Percentiles rank a stretch among this genome's conserved stretches.
These are phyloP conservation scores for Helotiales sp. DNA, from an alignment of 2,329 filamentous ascomycete species.

Conservation along the genomic window DNA sequence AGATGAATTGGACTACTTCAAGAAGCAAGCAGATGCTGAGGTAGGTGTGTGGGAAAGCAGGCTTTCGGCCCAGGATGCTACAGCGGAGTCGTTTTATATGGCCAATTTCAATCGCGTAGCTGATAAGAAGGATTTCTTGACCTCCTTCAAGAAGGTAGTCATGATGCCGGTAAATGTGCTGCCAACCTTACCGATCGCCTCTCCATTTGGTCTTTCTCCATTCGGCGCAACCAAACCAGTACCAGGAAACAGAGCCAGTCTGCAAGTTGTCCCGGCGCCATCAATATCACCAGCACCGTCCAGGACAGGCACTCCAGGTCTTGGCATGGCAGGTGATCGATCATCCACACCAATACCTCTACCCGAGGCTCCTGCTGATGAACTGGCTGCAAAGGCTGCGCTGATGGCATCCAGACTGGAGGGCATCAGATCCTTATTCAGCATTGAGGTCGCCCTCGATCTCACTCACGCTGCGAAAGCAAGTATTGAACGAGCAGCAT, in stretches of 20 bases:
- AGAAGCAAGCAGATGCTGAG: constrained; percentile 70
- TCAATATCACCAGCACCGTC: constrained; percentile 37
- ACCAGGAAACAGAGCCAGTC: constrained; percentile 12
- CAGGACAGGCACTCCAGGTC: constrained; percentile 50
- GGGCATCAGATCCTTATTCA: constrained; percentile 92
- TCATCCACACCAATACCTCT: constrained; percentile 37
- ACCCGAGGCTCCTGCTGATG: constrained; percentile 78
- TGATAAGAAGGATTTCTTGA: constrained; percentile 94
- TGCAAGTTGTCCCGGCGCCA: constrained; percentile 32
- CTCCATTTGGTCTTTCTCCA: constrained; percentile 49
- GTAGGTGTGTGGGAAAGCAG: constrained; percentile 90
- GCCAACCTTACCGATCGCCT: constrained; percentile 63
- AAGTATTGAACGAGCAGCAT: constrained; percentile 79
- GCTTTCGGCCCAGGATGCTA: constrained; percentile 85
- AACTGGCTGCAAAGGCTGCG: constrained; percentile 94
- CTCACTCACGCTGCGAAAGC: constrained; percentile 87
- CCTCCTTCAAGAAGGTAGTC: constrained; percentile 96
- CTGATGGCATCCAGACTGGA: constrained; percentile 94
- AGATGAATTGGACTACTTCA: constrained; percentile 88
- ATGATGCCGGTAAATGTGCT: constrained; percentile 98
- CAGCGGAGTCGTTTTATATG: constrained; percentile 93
- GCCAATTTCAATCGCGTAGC: constrained; percentile 90
- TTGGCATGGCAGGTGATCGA: constrained; percentile 33
- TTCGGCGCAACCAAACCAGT: constrained; percentile 45
- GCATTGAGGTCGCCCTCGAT: constrained; percentile 89